phyloP scores from a whole-genome alignment of 352 stramenopile species.

The Blastocystis sp. region DNA sequence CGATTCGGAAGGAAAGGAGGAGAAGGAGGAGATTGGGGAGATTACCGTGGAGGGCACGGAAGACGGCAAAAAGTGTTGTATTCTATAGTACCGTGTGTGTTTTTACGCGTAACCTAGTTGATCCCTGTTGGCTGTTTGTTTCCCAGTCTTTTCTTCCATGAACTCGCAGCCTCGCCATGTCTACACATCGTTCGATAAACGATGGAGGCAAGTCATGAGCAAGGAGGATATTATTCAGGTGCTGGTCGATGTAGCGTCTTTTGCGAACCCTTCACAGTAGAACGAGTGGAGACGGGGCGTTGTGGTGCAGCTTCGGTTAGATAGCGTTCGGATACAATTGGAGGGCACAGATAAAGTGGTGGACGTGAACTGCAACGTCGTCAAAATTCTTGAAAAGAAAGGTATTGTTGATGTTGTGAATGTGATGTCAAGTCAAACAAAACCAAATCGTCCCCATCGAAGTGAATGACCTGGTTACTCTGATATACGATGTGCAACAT shows the following conservation, averaged over 20 bases:
- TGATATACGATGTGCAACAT: conserved; percentile 15
- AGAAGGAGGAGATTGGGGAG: conserved; percentile 69
- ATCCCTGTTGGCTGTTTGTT: conserved; percentile 44
- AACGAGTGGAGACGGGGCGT: conserved; percentile 44
- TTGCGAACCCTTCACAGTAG: neutral
- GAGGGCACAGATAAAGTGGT: conserved; percentile 32
- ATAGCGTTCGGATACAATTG: conserved; percentile 28
- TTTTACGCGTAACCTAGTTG: neutral
- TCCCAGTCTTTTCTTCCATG: neutral
- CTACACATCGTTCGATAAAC: conserved; percentile 59
- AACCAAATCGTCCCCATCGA: conserved; percentile 53
- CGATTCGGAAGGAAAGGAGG: conserved; percentile 63
- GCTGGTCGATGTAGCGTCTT: conserved; percentile 12
- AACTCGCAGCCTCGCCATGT: neutral
- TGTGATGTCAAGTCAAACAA: conserved; percentile 21
- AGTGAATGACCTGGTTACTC: conserved; percentile 53
- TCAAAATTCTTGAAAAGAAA: conserved; percentile 67
- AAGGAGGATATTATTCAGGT: conserved; percentile 53
- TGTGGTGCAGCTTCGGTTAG: conserved; percentile 28
- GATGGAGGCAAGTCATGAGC: conserved; percentile 55
- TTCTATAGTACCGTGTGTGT: conserved; percentile 27
- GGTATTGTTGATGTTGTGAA: neutral
- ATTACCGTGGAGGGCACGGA: conserved; percentile 72
- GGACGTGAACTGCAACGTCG: conserved; percentile 57
- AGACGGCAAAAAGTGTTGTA: conserved; percentile 39